phyloP scores from a whole-genome alignment of 2,329 filamentous ascomycete genomes.

The Ploettnerulaceae sp. region DNA sequence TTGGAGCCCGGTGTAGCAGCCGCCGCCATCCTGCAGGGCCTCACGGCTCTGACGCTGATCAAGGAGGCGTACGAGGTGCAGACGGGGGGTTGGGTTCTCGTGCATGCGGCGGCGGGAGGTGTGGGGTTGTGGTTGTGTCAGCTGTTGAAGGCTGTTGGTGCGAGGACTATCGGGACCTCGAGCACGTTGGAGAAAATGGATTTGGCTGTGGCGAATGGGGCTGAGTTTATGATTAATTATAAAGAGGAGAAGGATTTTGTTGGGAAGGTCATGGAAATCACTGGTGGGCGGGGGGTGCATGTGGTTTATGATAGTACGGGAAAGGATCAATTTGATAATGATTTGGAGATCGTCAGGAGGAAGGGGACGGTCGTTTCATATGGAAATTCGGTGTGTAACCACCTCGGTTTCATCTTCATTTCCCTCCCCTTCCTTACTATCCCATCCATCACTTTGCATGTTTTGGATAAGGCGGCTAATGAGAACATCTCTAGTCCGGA shows the following conservation, averaged over 20 bases:
- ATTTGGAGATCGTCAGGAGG: slow-evolving; percentile 65
- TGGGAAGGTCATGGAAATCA: slow-evolving; percentile 61
- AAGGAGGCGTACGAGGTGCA: slow-evolving; percentile 68
- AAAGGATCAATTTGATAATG: slow-evolving; percentile 76
- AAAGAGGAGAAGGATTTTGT: slow-evolving; percentile 52
- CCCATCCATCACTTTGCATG: not conserved
- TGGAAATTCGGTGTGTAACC: slow-evolving; percentile 66
- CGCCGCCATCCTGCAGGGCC: slow-evolving; percentile 70
- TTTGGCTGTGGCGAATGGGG: slow-evolving; percentile 65
- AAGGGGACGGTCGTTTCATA: slow-evolving; percentile 78
- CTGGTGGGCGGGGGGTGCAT: slow-evolving; percentile 64
- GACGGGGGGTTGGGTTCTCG: slow-evolving; percentile 73
- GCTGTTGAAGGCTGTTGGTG: slow-evolving; percentile 66
- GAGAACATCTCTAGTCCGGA: slow-evolving; percentile 45
- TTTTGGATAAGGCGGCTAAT: not conserved
- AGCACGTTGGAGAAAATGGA: slow-evolving; percentile 67
- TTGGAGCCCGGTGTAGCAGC: slow-evolving; percentile 59
- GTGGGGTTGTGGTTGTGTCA: slow-evolving; percentile 73
- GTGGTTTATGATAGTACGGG: slow-evolving; percentile 86
- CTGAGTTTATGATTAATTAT: slow-evolving; percentile 69
- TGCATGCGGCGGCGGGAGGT: slow-evolving; percentile 83
- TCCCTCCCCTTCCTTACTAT: not conserved
- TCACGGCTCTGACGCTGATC: slow-evolving; percentile 77
- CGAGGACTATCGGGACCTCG: slow-evolving; percentile 74
- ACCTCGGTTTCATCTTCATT: not conserved